Conservation (phyloP, 1,284 basidiomycete genomes). For the Taiwanofungus camphoratus region DNA sequence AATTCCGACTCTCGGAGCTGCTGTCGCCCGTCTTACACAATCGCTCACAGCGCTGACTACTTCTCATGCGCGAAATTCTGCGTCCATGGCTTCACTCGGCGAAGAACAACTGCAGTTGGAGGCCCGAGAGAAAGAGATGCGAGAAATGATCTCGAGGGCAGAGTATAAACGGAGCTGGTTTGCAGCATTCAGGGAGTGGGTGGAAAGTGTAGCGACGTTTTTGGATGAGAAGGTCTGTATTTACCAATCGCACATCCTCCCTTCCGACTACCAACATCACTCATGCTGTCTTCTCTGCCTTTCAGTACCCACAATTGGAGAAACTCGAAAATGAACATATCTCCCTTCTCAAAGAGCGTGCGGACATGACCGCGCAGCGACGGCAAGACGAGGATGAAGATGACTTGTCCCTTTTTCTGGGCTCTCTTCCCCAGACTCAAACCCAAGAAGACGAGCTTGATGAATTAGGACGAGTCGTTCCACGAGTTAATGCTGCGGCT, state of each 20-base stretch:
- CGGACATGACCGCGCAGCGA: constrained; percentile 62
- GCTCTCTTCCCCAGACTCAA: constrained; percentile 38
- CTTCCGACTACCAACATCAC: neutral
- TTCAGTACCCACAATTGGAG: constrained; percentile 77
- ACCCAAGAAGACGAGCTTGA: constrained; percentile 46
- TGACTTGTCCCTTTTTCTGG: constrained; percentile 75
- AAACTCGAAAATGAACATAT: constrained; percentile 79
- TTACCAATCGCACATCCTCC: neutral
- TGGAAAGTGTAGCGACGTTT: constrained; percentile 84
- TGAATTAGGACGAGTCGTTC: constrained; percentile 56
- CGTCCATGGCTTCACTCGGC: constrained; percentile 54
- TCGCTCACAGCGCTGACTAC: constrained; percentile 64
- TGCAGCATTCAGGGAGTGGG: constrained; percentile 76
- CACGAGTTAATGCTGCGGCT: constrained; percentile 39
- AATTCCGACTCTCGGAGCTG: constrained; percentile 52
- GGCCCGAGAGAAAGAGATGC: constrained; percentile 72
- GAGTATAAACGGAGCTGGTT: constrained; percentile 89
- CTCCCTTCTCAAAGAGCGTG: constrained; percentile 71
- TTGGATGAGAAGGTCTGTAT: constrained; percentile 82
- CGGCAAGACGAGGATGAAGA: constrained; percentile 74
- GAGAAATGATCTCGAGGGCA: constrained; percentile 72
- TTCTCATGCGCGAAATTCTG: constrained; percentile 65
- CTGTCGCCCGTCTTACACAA: constrained; percentile 52
- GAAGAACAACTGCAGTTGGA: constrained; percentile 71
- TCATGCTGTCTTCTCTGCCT: constrained; percentile 10